phyloP scores from a whole-genome alignment of 2,329 filamentous ascomycete species.

The Neobulgaria alba region DNA sequence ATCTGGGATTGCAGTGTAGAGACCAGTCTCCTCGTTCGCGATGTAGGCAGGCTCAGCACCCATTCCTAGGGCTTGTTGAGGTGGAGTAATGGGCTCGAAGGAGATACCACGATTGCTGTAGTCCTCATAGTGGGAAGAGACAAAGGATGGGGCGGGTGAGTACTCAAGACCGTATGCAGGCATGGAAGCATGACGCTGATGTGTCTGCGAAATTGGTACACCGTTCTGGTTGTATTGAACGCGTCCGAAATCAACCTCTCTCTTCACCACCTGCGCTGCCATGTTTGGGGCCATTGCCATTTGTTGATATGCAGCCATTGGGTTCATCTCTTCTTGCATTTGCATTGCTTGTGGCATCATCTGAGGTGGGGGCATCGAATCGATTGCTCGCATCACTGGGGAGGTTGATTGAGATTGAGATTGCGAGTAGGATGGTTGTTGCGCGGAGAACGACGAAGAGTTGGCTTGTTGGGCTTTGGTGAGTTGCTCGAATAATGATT shows the following conservation, averaged over 20 bases:
- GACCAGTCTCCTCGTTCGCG: conserved; percentile 91
- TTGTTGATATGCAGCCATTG: conserved; percentile 57
- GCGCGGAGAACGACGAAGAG: conserved; percentile 88
- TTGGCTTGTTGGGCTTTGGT: conserved; percentile 99
- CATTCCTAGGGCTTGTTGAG: conserved; percentile 77
- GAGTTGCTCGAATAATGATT: conserved; percentile 98
- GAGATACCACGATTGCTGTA: conserved; percentile 95
- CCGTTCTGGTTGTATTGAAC: conserved; percentile 90
- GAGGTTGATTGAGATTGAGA: conserved; percentile 74
- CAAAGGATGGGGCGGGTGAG: conserved; percentile 93
- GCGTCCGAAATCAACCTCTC: conserved; percentile 75
- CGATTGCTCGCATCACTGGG: conserved; percentile 81
- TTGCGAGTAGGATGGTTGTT: conserved; percentile 43
- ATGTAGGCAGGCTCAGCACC: conserved; percentile 91
- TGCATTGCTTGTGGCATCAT: conserved; percentile 59
- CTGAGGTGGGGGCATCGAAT: conserved; percentile 86
- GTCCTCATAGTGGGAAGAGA: conserved; percentile 97
- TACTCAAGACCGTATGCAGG: conserved; percentile 91
- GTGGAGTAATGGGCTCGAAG: conserved; percentile 93
- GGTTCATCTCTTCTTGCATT: conserved; percentile 52
- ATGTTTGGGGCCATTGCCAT: conserved; percentile 63
- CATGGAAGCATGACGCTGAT: conserved; percentile 97
- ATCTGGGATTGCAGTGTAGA: conserved; percentile 93
- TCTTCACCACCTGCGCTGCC: conserved; percentile 71
- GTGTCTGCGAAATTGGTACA: conserved; percentile 71